Conservation (phyloP, 139 green algal species). For the Chlamydomonas applanata region DNA sequence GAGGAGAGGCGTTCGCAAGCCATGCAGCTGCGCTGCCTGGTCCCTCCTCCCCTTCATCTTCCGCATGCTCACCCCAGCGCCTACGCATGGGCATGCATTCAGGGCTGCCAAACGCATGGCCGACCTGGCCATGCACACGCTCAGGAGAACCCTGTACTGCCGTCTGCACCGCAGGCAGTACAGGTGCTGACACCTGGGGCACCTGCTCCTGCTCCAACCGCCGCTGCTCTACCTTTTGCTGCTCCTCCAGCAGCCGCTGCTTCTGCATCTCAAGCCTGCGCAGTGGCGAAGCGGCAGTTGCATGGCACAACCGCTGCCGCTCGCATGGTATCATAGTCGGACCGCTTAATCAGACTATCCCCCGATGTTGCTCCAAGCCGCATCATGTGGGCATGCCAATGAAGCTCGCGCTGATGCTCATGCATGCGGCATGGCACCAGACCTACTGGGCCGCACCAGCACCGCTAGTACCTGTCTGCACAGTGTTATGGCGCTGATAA, state of each 20-base stretch:
- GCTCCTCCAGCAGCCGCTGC: neutral
- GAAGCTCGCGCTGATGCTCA: no score
- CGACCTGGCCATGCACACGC: neutral
- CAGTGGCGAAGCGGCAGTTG: no score
- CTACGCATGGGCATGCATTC: neutral
- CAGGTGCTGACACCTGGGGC: neutral
- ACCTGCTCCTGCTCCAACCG: slow-evolving; percentile 12
- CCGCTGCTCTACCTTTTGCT: slow-evolving; percentile 2
- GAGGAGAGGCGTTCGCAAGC: neutral
- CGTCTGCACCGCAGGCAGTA: no score
- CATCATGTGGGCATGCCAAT: no score
- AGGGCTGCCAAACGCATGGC: neutral
- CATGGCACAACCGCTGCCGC: no score
- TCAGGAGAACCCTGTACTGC: neutral
- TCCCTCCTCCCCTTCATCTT: neutral
- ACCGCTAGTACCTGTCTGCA: no score
- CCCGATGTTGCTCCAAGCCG: no score
- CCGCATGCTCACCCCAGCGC: neutral
- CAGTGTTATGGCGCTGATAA: no score
- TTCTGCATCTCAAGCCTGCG: neutral
- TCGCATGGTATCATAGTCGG: no score
- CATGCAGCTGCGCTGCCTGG: neutral
- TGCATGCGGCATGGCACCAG: no score
- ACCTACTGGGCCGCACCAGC: no score
- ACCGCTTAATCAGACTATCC: no score